A percentile compares a stretch with the other conserved stretches of the same genome.
These are phyloP conservation scores for Sicyos edulis DNA, from an alignment of 306 rosid species.

Conservation along the genomic window DNA sequence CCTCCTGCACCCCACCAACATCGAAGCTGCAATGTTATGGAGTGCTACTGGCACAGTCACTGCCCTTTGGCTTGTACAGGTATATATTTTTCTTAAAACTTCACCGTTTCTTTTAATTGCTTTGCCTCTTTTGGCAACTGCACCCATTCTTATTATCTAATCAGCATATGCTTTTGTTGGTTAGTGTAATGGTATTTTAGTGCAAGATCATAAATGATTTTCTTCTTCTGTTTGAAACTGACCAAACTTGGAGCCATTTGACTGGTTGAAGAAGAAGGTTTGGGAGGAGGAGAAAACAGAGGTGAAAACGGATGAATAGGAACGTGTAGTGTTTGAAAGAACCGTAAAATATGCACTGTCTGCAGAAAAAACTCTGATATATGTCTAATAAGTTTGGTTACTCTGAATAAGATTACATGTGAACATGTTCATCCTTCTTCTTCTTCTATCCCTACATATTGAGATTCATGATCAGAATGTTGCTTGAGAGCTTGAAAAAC, in stretches of 20 bases:
- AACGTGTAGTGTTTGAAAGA: not conserved
- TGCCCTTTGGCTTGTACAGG: slow-evolving; percentile 14
- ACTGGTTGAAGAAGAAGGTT: slow-evolving; percentile 66
- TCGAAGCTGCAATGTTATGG: slow-evolving; percentile 74
- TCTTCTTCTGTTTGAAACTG: slow-evolving; percentile 2
- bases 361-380: not conserved
- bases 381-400: not conserved
- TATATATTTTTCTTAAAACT: not conserved
- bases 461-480: not conserved
- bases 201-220: not conserved
- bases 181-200: not conserved
- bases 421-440: not conserved
- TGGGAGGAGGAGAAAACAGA: slow-evolving; percentile 48
- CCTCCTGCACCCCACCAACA: slow-evolving; percentile 40
- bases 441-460: not conserved
- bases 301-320: slow-evolving; percentile 21
- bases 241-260: slow-evolving; percentile 47
- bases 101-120: too few species aligned
- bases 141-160: not conserved
- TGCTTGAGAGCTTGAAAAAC: slow-evolving; percentile 72
- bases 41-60: slow-evolving; percentile 49
- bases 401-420: not conserved
- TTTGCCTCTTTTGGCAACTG: too few species aligned
- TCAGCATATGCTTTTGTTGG: not conserved
- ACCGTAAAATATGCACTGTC: slow-evolving; percentile 1